phyloP scores from a whole-genome alignment of 805 yeast genomes.

The Yarrowia divulgata region DNA sequence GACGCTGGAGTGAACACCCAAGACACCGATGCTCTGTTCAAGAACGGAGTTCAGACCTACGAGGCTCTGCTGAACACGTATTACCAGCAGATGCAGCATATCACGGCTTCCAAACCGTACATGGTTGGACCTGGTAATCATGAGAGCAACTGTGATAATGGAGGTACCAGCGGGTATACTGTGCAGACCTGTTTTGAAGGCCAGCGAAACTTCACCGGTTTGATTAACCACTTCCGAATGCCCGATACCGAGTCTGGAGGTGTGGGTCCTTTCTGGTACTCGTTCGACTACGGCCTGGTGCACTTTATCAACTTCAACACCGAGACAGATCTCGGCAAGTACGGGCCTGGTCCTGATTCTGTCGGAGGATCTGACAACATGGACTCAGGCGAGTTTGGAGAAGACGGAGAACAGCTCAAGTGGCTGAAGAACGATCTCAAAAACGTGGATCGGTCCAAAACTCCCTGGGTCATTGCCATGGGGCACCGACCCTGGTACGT shows the following conservation, averaged over 20 bases:
- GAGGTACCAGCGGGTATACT: conserved; percentile 39
- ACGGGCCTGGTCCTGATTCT: conserved; percentile 43
- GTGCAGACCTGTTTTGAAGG: conserved; percentile 43
- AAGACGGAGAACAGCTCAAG: conserved; percentile 45
- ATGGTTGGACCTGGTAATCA: conserved; percentile 49
- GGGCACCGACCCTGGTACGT: conserved; percentile 51
- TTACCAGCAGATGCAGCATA: conserved; percentile 43
- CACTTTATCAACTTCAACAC: conserved; percentile 49
- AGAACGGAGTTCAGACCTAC: conserved; percentile 41
- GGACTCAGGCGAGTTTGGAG: conserved; percentile 40
- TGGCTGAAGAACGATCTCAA: conserved; percentile 48
- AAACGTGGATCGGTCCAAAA: conserved; percentile 46
- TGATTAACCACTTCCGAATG: conserved; percentile 48
- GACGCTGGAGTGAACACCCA: conserved; percentile 34
- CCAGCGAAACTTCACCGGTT: conserved; percentile 48
- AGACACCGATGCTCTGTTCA: conserved; percentile 18
- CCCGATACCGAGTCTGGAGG: conserved; percentile 47
- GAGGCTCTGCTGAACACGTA: conserved; percentile 44
- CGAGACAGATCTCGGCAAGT: conserved; percentile 48
- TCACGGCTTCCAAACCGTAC: conserved; percentile 44
- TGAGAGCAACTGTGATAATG: conserved; percentile 45
- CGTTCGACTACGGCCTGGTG: conserved; percentile 49
- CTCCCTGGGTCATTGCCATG: conserved; percentile 47
- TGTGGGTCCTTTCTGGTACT: conserved; percentile 49
- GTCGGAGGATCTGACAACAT: conserved; percentile 28